Conservation (phyloP, 495 filamentous ascomycete species). For the Talaromyces ruber region DNA sequence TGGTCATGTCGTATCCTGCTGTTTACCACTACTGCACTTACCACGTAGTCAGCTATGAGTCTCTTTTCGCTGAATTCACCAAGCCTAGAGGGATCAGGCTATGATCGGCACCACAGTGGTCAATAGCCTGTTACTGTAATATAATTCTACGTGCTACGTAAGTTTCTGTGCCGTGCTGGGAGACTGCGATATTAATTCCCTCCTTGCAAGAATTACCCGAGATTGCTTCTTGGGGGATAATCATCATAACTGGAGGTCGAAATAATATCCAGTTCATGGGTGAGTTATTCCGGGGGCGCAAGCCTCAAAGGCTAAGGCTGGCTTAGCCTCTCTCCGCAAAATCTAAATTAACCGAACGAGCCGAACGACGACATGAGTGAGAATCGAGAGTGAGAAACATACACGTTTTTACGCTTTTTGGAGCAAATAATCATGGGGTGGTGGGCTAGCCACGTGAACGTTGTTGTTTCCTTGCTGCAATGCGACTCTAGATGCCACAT, state of each 20-base stretch:
- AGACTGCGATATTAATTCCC: not conserved
- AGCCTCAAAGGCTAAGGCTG: not conserved
- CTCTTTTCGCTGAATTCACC: not conserved
- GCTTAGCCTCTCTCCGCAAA: not conserved
- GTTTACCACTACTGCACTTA: not conserved
- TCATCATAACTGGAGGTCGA: not conserved
- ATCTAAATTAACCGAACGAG: not conserved
- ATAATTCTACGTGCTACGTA: too few relatives aligned
- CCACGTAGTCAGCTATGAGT: not conserved
- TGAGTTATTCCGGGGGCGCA: not conserved
- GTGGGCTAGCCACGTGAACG: not conserved
- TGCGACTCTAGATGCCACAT: not conserved
- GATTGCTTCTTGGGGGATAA: not conserved
- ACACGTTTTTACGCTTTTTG: too few relatives aligned
- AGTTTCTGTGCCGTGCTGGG: not conserved
- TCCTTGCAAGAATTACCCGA: not conserved
- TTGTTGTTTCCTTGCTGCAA: not conserved
- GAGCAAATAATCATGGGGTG: too few relatives aligned
- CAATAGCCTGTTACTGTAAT: not conserved
- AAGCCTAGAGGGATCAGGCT: not conserved
- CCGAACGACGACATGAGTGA: not conserved
- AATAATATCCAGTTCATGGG: not conserved
- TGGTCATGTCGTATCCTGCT: not conserved
- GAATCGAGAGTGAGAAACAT: not conserved
- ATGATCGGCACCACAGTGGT: not conserved